A percentile compares a stretch with the other conserved stretches of the same genome.
These are phyloP conservation scores for Fusarium bulbicola DNA, from an alignment of 2,329 filamentous ascomycete species.

Conservation along the genomic window DNA sequence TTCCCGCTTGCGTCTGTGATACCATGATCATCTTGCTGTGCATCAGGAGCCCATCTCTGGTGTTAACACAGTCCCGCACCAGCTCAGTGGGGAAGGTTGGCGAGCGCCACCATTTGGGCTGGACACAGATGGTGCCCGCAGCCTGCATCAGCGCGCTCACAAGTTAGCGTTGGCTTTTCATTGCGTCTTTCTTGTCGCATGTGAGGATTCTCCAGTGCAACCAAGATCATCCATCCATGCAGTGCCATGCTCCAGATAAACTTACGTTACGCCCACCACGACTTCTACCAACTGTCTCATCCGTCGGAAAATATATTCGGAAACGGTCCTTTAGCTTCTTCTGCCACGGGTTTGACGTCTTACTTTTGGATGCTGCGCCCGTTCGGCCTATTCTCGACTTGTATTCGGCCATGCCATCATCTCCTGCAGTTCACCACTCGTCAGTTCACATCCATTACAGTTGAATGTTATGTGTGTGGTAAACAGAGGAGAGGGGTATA, in stretches of 20 bases:
- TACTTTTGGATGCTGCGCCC: slow-evolving; percentile 34
- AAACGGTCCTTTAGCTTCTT: slow-evolving; percentile 59
- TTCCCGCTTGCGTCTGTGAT: slow-evolving; percentile 24
- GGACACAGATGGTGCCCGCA: slow-evolving; percentile 86
- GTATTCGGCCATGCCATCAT: slow-evolving; percentile 57
- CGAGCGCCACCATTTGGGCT: slow-evolving; percentile 75
- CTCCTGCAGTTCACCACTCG: slow-evolving; percentile 38
- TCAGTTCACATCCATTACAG: slow-evolving; percentile 26
- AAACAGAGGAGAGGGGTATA: slow-evolving; percentile 16
- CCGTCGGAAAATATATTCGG: slow-evolving; percentile 83
- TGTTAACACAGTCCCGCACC: slow-evolving; percentile 80
- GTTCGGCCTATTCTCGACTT: slow-evolving; percentile 49
- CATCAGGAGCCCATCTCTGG: slow-evolving; percentile 76
- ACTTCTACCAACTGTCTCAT: slow-evolving; percentile 72
- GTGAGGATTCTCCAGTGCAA: slow-evolving; percentile 29
- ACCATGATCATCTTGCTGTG: slow-evolving; percentile 83
- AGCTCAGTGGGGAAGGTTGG: slow-evolving; percentile 75
- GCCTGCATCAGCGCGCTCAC: slow-evolving; percentile 57
- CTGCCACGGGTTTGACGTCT: slow-evolving; percentile 31
- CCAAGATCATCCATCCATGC: slow-evolving; percentile 12
- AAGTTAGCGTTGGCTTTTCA: slow-evolving; percentile 36
- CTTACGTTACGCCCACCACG: slow-evolving; percentile 67
- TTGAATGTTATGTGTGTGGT: slow-evolving; percentile 23
- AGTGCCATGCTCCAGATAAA: slow-evolving; percentile 16
- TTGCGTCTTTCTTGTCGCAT: slow-evolving; percentile 24